phyloP scores from a whole-genome alignment of 805 yeast species.

The Saccharomyces jurei region DNA sequence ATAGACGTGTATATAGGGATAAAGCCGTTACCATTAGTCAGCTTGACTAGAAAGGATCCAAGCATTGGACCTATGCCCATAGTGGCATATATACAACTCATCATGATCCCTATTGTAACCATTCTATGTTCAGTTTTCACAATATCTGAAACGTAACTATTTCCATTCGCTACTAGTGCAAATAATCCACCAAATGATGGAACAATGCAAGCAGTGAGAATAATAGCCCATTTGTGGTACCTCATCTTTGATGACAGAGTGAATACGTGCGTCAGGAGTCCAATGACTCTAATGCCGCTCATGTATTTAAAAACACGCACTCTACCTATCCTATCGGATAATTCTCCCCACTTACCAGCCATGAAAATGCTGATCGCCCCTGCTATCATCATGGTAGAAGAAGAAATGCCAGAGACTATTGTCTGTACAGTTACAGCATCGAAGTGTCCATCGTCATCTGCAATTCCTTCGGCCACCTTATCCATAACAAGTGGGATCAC shows the following conservation, averaged over 20 bases:
- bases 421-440: constrained; percentile 36
- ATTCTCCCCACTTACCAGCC: constrained; percentile 54
- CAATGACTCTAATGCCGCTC: constrained; percentile 19
- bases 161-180: constrained; percentile 48
- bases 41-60: constrained; percentile 37
- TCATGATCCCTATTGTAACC: constrained; percentile 47
- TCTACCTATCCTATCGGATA: constrained; percentile 61
- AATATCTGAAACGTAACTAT: constrained; percentile 69
- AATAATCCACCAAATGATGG: constrained; percentile 57
- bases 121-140: constrained; percentile 54
- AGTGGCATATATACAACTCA: constrained; percentile 54
- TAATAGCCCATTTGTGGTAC: constrained; percentile 34
- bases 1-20: constrained; percentile 29
- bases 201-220: constrained; percentile 39
- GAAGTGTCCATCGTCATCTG: constrained; percentile 31
- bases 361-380: constrained; percentile 44
- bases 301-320: constrained; percentile 38
- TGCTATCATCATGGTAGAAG: constrained; percentile 34
- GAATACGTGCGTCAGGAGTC: constrained; percentile 14
- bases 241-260: constrained; percentile 30
- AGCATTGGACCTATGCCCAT: constrained; percentile 57
- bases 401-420: constrained; percentile 41
- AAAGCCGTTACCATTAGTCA: constrained; percentile 23
- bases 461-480: constrained; percentile 35
- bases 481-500: constrained; percentile 30